Evolutionary conservation across 371 early-diverging fungal genomes (phyloP).

Genomic region (Rhizopus stolonifer): DNA sequence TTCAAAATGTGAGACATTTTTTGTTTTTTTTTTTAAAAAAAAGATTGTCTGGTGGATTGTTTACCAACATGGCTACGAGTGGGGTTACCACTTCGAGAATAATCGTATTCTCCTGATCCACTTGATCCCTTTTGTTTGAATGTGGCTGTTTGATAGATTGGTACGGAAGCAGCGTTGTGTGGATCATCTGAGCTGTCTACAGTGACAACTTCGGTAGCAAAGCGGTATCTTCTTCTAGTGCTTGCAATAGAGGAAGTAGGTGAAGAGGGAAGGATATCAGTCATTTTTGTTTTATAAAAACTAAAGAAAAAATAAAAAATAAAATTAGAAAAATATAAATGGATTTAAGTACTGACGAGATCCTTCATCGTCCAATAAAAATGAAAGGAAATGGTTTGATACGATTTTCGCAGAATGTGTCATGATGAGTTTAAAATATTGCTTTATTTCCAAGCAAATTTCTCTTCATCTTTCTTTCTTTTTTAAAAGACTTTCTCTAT

Average conservation of each 20-base stretch:
- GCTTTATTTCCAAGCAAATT: background rate
- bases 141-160: conserved; percentile 96
- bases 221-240: conserved; percentile 63
- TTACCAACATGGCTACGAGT: conserved; percentile 84
- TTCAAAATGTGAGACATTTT: background rate
- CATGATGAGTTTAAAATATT: background rate
- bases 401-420: background rate
- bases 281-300: conserved; percentile 17
- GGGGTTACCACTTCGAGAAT: conserved; percentile 88
- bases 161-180: conserved; percentile 89
- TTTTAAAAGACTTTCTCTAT: no score
- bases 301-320: conserved; percentile 7
- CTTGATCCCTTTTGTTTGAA: conserved; percentile 84
- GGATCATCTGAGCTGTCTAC: conserved; percentile 81
- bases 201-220: conserved; percentile 87
- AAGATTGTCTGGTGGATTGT: no score
- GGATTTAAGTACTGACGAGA: background rate
- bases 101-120: conserved; percentile 91
- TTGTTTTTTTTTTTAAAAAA: background rate
- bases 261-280: conserved; percentile 29
- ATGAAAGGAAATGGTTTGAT: background rate
- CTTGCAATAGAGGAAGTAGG: conserved; percentile 34
- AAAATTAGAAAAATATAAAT: conserved; percentile 1
- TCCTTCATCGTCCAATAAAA: conserved; percentile 5
- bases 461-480: no score